phyloP scores from a whole-genome alignment of 2,329 filamentous ascomycete genomes.

The Ascochyta clinopodiicola region DNA sequence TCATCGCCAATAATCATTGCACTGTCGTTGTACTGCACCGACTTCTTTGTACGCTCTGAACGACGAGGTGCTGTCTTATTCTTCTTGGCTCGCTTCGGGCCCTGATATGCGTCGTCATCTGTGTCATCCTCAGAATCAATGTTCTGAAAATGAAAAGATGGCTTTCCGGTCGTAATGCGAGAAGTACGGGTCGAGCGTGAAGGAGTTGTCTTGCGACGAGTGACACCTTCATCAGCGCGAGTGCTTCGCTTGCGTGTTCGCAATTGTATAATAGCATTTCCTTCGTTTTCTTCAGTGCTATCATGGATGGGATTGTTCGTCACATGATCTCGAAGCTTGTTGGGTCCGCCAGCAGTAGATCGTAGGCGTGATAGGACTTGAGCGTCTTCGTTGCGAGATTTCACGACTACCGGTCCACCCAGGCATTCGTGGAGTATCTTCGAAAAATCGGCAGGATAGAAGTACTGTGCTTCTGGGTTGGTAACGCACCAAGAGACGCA shows the following conservation, averaged over 20 bases:
- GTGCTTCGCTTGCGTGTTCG: background rate
- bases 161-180: background rate
- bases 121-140: background rate
- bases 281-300: background rate
- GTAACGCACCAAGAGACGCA: conserved; percentile 29
- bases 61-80: background rate
- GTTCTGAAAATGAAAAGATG: background rate
- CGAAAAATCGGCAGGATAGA: conserved; percentile 33
- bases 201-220: background rate
- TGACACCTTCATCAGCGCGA: background rate
- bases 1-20: background rate
- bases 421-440: background rate
- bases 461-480: conserved; percentile 27
- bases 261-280: too few relatives aligned
- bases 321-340: background rate
- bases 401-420: background rate
- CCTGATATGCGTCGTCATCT: conserved; percentile 2
- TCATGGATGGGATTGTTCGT: background rate
- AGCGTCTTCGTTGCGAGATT: background rate
- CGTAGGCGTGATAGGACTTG: background rate
- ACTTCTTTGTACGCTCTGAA: background rate
- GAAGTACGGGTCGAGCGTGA: background rate
- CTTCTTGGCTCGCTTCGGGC: conserved; percentile 1
- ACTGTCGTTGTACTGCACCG: background rate
- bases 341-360: background rate